Evolutionary conservation across 805 yeast genomes (phyloP).

Genomic region (Candida golubevii): DNA sequence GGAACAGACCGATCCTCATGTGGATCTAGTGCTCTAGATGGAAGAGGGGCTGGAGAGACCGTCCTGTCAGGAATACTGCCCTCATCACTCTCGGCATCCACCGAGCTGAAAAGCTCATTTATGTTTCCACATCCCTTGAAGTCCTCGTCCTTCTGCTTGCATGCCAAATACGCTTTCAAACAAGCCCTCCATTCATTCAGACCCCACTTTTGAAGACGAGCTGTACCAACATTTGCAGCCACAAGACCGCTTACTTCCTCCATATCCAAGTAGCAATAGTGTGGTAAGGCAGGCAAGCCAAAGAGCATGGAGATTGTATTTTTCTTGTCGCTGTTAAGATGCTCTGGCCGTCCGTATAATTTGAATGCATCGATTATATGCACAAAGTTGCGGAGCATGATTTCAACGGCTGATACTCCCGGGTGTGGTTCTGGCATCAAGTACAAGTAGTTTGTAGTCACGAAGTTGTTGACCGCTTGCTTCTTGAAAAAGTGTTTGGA

Average conservation of each 20-base stretch:
- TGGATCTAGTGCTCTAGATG: constrained; percentile 2
- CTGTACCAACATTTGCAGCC: constrained; percentile 15
- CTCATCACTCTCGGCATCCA: constrained; percentile 13
- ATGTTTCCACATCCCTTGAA: constrained; percentile 38
- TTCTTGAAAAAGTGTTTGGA: constrained; percentile 22
- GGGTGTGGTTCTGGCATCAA: constrained; percentile 71
- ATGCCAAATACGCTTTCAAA: constrained; percentile 20
- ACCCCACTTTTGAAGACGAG: constrained; percentile 25
- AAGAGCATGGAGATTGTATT: constrained; percentile 64
- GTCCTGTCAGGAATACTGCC: constrained; percentile 5
- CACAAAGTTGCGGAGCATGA: constrained; percentile 63
- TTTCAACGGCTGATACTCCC: constrained; percentile 68
- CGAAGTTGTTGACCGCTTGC: constrained; percentile 27
- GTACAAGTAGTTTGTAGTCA: constrained; percentile 45
- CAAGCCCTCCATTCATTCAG: constrained; percentile 26
- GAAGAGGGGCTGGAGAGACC: constrained; percentile 3
- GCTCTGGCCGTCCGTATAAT: constrained; percentile 70
- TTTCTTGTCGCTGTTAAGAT: constrained; percentile 67
- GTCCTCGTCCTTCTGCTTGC: constrained; percentile 15
- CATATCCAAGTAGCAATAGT: constrained; percentile 49
- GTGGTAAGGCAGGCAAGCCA: constrained; percentile 73
- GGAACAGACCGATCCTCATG: neutral
- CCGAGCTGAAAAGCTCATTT: constrained; percentile 25
- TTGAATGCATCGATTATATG: constrained; percentile 69
- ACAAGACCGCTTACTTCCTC: constrained; percentile 23